Evolutionary conservation across 495 filamentous ascomycete genomes (phyloP), one percentile per base, ranked within the genome.

Genomic region (Viridothelium virens): DNA sequence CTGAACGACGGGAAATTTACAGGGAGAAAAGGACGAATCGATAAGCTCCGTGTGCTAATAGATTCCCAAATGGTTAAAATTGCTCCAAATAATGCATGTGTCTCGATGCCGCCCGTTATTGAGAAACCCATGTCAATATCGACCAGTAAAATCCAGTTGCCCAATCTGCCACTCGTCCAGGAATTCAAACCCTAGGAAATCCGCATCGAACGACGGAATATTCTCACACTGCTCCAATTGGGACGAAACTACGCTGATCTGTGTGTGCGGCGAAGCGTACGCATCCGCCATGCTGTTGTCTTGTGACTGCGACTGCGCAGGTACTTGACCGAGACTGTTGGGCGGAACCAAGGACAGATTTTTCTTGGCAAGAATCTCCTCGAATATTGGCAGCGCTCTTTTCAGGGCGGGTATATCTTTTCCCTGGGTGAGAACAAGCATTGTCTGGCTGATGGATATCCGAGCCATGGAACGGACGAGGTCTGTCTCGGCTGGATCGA

Each of bases 391-490:
- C 62, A 63, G 62, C 38, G 62, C 62, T 63, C 62, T 62, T 62
- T 65, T 63, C 56, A 67, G 37, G 56, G 59, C 48, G 53, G 56
- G 62, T 14, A 65, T 63, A 48, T 37, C 34, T 61, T 71, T 76
- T 77, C 76, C 77, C 53, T 59, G 53, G 53, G 53, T 14, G 53
- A 59, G 53, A 59, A 59, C 25, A 59, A 59, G 53, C 53, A 59
- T 59, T 59, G 31, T 36, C 53, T 59, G 53, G 53, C 53, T 59
- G 53, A 59, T 59, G 53, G 53, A 68, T 65, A 68, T 68, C 47
- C 66, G 66, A 65, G 66, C 66, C 66, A 68, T 68, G 66, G 66
- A 68, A 68, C 66, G 66, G 66, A 65, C 63, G 46, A 68, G 62
- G 48, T 68, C 66, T 59, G 66, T 68, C 66, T 65, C 66, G 66